Percentiles rank a stretch among this genome's conserved stretches.
phyloP scores from a whole-genome alignment of 306 rosid genomes.

The Vigna nakashimae region DNA sequence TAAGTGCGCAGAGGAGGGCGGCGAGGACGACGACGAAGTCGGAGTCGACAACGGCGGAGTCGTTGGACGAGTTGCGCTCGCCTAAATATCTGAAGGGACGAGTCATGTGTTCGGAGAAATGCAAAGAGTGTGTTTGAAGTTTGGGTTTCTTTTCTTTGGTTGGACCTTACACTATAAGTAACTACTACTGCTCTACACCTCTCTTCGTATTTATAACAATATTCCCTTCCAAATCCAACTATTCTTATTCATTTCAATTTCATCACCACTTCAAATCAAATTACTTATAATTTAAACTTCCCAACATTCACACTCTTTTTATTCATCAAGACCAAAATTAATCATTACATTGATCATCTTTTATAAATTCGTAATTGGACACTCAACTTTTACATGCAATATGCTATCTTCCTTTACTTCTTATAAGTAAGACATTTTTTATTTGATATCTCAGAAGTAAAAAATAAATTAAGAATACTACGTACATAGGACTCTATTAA shows the following conservation, averaged over 20 bases:
- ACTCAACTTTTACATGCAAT: too few species aligned
- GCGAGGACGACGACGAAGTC: slow-evolving; percentile 77
- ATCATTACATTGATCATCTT: not conserved
- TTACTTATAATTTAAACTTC: too few species aligned
- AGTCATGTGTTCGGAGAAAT: slow-evolving; percentile 55
- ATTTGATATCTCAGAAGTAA: too few species aligned
- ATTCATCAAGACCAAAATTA: not conserved
- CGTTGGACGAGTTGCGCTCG: slow-evolving; percentile 54
- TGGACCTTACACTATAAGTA: slow-evolving; percentile 34
- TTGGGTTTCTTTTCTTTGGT: not conserved
- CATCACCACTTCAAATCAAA: not conserved
- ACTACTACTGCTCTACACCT: slow-evolving; percentile 10
- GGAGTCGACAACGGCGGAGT: slow-evolving; percentile 50
- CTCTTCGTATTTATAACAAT: not conserved
- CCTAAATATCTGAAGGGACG: slow-evolving; percentile 62
- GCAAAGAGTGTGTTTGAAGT: not conserved
- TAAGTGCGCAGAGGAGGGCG: slow-evolving; percentile 83
- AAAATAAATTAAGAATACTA: too few species aligned
- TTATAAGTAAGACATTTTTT: too few species aligned
- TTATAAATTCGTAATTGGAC: too few species aligned
- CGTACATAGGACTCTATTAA: too few species aligned
- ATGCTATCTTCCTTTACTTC: too few species aligned
- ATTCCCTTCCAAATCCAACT: not conserved
- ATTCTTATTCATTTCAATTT: not conserved
- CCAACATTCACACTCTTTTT: not conserved